Evolutionary conservation across 768 basidiomycete species (phyloP).

Genomic region (Harrya chromipes): DNA sequence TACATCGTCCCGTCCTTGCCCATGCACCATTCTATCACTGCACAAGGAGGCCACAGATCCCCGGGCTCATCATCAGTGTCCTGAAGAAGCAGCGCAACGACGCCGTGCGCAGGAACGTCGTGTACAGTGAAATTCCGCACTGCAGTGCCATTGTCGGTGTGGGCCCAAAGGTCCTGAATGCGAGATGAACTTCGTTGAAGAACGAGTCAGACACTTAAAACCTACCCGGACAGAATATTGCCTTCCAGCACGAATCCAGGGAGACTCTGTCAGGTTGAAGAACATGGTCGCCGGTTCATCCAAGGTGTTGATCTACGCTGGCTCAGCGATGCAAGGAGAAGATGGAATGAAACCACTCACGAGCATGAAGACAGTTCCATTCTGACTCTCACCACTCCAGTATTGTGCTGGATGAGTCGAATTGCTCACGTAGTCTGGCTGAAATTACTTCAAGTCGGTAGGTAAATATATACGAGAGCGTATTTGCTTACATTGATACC

Average conservation of each 20-base stretch:
- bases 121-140: conserved; percentile 53
- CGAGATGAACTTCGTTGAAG: neutral
- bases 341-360: conserved; percentile 31
- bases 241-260: conserved; percentile 66
- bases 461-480: neutral
- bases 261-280: conserved; percentile 65
- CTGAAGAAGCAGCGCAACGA: conserved; percentile 60
- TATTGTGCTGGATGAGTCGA: conserved; percentile 61
- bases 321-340: neutral
- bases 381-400: conserved; percentile 65
- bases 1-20: conserved; percentile 51
- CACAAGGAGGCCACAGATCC: conserved; percentile 56
- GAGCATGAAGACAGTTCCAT: conserved; percentile 67
- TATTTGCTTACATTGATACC: conserved; percentile 52
- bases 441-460: neutral
- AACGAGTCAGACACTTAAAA: neutral
- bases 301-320: conserved; percentile 54
- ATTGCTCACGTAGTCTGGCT: conserved; percentile 40
- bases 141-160: conserved; percentile 67
- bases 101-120: conserved; percentile 63
- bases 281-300: conserved; percentile 54
- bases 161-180: conserved; percentile 65
- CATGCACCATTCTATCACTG: conserved; percentile 55
- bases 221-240: conserved; percentile 64
- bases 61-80: conserved; percentile 68